Base-by-base conservation (phyloP, 768 basidiomycete species). In the Suillus luteus region DNA sequence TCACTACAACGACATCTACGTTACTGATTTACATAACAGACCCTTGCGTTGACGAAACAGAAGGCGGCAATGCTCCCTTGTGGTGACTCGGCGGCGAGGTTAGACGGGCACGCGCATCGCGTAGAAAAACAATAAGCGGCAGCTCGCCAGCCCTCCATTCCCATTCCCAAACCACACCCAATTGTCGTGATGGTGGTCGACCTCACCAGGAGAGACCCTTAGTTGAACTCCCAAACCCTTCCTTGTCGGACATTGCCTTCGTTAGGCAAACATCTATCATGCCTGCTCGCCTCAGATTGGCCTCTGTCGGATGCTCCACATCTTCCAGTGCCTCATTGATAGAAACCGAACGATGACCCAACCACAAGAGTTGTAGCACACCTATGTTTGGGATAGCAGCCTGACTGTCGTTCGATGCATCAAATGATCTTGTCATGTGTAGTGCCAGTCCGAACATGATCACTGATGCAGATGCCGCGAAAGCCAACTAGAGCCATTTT, bases 311-410 rank as follows among this genome's bases (percentile, higher is more conserved):
- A 24, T 58, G 40, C 11, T 24, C 2, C 24, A 59, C 62, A 17
- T 59, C 57, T 44, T 40, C 43, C 22, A 63, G n/a, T 11, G 14
- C 44, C 14, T 58, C 35, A 3, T 31, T 37, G 33, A 62, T 22
- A 15, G 38, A 35, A 24, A 55, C 44, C 1, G 57, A 62, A 40
- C 61, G 46, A 33, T 51, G 57, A n/a, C 49, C 51, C 5, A 65
- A 37, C 64, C 64, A 65, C 24, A 65, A 24, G 35, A 57, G 31
- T 19, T 65, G 64, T 31, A 65, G 24, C 14, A 62, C 43, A 2
- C 64, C 62, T 19, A 24, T 35, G 7, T 43, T 15, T 7, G 33
- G 38, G 17, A 55, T 55, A 17, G 51, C 24, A 60, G 40, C 33
- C 24, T 15, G 14, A 31, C 19, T 46, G 35, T 24, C 40, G 40